Evolutionary conservation across 176 grass and related monocot species (phyloP), one percentile per base, ranked within the genome.

Genomic region (Oryza longistaminata): DNA sequence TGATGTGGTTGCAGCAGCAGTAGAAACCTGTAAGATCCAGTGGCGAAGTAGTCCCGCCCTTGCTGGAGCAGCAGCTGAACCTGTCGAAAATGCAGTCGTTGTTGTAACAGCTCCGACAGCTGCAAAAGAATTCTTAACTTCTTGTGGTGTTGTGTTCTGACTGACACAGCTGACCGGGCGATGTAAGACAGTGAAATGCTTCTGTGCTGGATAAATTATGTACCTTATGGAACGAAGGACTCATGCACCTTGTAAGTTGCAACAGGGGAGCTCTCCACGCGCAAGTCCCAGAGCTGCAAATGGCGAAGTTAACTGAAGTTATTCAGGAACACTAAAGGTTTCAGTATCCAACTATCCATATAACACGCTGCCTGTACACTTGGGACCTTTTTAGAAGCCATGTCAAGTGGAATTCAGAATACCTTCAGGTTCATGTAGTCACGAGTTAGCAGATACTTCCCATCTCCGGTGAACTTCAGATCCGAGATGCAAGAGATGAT

Each of bases 351-450:
- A 85, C 9, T 0, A 10, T 77, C 4, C 37, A 17, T 11, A 6
- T 11, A 3, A 3, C 5, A 2, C 5, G 16, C 1, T 40, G 66
- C 11, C 55, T 78, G 37, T 44, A 79, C 0, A 65, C 2, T 14
- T 79, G 27, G 27, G 53, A 60, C 53, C 53, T n/a, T n/a, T 60
- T 60, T 10, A 22, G 31, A 42, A 29, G 21, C n/a, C 3, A n/a
- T 14, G 2, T 52, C 5, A 25, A 37, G 24, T 71, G 67, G 26
- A 48, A 14, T 49, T 39, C 43, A 39, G 4, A 39, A 29, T 75
- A 95, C 94, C 91, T 96, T 96, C n/a, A 96, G 73, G 33, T 89
- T 93, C 91, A 96, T 87, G 84, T 91, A 96, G 87, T 96, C 94
- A 40, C 91, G 94, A 65, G 86, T 91, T 3, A 91, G 74, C 74